These are phyloP conservation scores for Aspergillus quadricinctus DNA, from an alignment of 2,329 filamentous ascomycete species.

Conservation along the genomic window DNA sequence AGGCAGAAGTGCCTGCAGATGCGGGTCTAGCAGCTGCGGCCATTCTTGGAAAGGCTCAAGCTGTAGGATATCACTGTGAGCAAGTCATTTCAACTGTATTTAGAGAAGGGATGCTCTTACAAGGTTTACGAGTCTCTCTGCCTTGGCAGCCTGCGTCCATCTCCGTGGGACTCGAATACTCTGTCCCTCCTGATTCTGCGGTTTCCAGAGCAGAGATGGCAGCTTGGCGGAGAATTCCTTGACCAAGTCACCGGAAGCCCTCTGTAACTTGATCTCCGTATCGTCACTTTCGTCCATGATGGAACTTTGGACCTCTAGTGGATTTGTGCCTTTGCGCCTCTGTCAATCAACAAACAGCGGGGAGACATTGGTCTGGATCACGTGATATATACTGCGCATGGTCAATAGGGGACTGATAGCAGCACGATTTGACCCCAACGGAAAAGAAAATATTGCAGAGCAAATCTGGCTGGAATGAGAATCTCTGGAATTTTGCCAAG, in stretches of 20 bases:
- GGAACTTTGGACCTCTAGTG: not conserved
- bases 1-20: conserved; percentile 71
- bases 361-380: conserved; percentile 1
- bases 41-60: conserved; percentile 93
- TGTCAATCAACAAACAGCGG: conserved; percentile 14
- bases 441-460: not conserved
- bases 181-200: conserved; percentile 17
- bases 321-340: conserved; percentile 5
- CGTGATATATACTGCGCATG: not conserved
- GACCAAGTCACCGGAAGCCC: conserved; percentile 42
- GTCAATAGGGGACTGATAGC: not conserved
- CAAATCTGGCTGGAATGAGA: not conserved
- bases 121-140: conserved; percentile 36
- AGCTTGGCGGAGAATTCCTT: conserved; percentile 40
- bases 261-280: conserved; percentile 44
- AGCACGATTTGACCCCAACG: not conserved
- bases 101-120: conserved; percentile 26
- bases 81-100: conserved; percentile 6
- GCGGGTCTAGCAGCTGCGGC: conserved; percentile 84
- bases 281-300: conserved; percentile 44
- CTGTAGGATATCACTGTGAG: conserved; percentile 20
- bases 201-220: conserved; percentile 40
- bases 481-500: not conserved
- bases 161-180: conserved; percentile 30
- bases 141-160: conserved; percentile 36